Percentiles rank a stretch among this genome's conserved stretches.
phyloP scores from a whole-genome alignment of 2,329 filamentous ascomycete genomes.

The Aspergillus floridensis region DNA sequence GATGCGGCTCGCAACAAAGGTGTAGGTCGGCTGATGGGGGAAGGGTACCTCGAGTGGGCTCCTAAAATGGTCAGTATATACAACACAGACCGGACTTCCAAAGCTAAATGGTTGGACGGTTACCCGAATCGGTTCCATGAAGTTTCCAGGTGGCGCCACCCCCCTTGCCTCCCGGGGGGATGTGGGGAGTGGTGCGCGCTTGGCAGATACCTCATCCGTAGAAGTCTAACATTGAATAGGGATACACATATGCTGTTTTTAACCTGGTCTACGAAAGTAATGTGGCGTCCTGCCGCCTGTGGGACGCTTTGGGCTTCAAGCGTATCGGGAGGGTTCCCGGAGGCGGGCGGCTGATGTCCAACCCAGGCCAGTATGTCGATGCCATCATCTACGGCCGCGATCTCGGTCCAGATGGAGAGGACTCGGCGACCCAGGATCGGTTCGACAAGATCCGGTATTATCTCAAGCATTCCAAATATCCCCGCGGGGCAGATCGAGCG shows the following conservation, averaged over 20 bases:
- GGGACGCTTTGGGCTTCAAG: slow-evolving; percentile 90
- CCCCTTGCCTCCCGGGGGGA: background rate
- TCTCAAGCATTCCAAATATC: slow-evolving; percentile 90
- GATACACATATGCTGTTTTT: slow-evolving; percentile 90
- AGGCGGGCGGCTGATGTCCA: slow-evolving; percentile 66
- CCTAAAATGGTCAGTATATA: slow-evolving; percentile 54
- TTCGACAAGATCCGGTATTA: slow-evolving; percentile 99
- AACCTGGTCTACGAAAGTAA: slow-evolving; percentile 94
- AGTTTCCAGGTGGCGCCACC: background rate
- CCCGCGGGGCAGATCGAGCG: slow-evolving; percentile 84
- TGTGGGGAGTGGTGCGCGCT: background rate
- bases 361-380: slow-evolving; percentile 67
- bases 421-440: slow-evolving; percentile 87
- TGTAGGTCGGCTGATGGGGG: slow-evolving; percentile 72
- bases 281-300: slow-evolving; percentile 83
- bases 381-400: slow-evolving; percentile 75
- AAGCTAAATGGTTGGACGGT: background rate
- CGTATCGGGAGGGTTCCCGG: slow-evolving; percentile 79
- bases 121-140: background rate
- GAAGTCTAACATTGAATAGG: slow-evolving; percentile 44
- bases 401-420: slow-evolving; percentile 64
- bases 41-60: slow-evolving; percentile 74
- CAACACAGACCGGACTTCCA: background rate
- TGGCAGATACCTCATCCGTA: background rate
- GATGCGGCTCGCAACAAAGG: slow-evolving; percentile 70